A percentile compares a stretch with the other conserved stretches of the same genome.
Conservation (phyloP, 331 rosid species). For the Prunus yedoensis region DNA sequence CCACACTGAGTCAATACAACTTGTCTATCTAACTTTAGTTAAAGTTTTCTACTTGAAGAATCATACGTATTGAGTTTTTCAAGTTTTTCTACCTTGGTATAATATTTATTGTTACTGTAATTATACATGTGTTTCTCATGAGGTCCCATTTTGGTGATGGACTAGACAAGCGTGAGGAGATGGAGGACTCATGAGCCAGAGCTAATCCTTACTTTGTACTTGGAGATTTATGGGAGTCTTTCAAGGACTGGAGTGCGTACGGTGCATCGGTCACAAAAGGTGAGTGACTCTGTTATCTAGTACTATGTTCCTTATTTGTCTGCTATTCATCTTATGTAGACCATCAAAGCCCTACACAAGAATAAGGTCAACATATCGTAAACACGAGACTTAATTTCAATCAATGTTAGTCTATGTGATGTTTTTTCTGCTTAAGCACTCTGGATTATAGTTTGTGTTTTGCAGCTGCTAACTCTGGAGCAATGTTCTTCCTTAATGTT, state of each 20-base stretch:
- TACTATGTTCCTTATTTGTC: slow-evolving; percentile 84
- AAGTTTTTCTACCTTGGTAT: neutral
- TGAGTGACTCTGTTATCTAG: slow-evolving; percentile 74
- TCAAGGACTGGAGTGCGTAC: slow-evolving; percentile 86
- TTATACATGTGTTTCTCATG: too few relatives aligned
- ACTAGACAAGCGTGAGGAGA: slow-evolving; percentile 54
- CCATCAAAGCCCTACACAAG: slow-evolving; percentile 55
- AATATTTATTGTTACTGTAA: neutral
- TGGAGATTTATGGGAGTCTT: slow-evolving; percentile 84
- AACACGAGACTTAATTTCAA: neutral
- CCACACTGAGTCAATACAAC: neutral
- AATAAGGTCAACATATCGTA: slow-evolving; percentile 48
- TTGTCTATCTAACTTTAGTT: neutral
- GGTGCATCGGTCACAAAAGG: slow-evolving; percentile 88
- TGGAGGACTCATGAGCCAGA: slow-evolving; percentile 56
- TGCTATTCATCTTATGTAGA: slow-evolving; percentile 80
- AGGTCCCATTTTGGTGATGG: slow-evolving; percentile 27
- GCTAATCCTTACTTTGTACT: slow-evolving; percentile 70
- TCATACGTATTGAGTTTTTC: neutral
- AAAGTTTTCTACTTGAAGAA: neutral
- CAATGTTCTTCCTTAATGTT: neutral
- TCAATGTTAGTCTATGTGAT: neutral
- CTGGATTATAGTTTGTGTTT: too few relatives aligned
- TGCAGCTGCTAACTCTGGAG: neutral
- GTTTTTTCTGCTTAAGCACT: neutral